Conservation (phyloP, 257 asterid genomes). For the Fraxinus pennsylvanica region DNA sequence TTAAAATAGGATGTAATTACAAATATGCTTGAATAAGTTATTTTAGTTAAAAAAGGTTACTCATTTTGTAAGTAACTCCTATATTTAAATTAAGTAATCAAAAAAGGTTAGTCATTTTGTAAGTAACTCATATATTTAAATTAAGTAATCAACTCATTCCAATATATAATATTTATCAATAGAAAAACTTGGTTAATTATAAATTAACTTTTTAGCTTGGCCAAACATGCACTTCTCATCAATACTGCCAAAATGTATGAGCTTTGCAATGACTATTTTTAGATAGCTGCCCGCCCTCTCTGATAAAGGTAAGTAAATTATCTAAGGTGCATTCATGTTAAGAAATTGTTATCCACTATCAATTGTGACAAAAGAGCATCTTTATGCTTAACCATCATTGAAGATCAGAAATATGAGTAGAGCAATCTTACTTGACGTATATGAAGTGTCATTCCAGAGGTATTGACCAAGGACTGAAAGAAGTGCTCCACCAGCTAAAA, state of each 20-base stretch:
- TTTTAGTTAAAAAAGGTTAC: too few species aligned
- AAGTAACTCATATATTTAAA: background rate
- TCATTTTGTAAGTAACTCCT: background rate
- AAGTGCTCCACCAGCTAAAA: conserved; percentile 94
- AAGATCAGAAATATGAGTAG: background rate
- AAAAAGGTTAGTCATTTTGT: background rate
- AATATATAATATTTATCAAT: too few species aligned
- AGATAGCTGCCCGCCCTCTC: background rate
- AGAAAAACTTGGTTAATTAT: too few species aligned
- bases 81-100: too few species aligned
- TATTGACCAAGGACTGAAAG: conserved; percentile 93
- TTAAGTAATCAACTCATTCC: background rate
- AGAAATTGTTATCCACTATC: background rate
- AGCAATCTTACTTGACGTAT: conserved; percentile 69
- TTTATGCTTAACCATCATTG: background rate
- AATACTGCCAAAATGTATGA: background rate
- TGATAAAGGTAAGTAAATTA: background rate
- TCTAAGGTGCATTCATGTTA: background rate
- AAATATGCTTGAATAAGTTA: background rate
- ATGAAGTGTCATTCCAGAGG: conserved; percentile 96
- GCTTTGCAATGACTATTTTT: background rate
- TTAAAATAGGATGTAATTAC: background rate
- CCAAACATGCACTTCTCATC: background rate
- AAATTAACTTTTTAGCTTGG: background rate
- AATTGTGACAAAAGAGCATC: background rate